A percentile compares a stretch with the other conserved stretches of the same genome.
Evolutionary conservation across 768 basidiomycete genomes (phyloP).

Genomic region (Amanita thiersii): DNA sequence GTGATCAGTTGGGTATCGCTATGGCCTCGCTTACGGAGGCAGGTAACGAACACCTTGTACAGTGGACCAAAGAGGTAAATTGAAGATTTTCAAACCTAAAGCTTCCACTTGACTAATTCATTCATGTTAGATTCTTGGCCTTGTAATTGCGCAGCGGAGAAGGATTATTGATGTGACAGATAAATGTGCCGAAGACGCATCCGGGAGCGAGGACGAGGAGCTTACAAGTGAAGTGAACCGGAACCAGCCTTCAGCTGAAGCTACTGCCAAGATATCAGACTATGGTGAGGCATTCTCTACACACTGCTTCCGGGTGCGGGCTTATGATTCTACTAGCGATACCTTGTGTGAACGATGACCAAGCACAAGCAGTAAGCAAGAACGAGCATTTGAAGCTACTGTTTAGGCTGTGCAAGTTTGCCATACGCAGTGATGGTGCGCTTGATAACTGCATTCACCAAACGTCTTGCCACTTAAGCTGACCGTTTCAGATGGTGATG

Average conservation of each 20-base stretch:
- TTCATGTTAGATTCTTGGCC: slow-evolving; percentile 43
- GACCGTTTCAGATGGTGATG: slow-evolving; percentile 44
- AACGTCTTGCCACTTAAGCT: background rate
- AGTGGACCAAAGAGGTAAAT: slow-evolving; percentile 78
- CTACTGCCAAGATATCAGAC: slow-evolving; percentile 61
- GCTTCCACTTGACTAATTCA: slow-evolving; percentile 3
- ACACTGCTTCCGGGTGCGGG: background rate
- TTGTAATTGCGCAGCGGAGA: slow-evolving; percentile 52
- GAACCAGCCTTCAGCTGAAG: slow-evolving; percentile 57
- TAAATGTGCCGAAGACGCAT: slow-evolving; percentile 27
- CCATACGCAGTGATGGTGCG: slow-evolving; percentile 58
- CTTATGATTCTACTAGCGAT: too few species aligned
- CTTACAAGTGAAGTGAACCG: slow-evolving; percentile 17
- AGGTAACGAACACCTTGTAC: slow-evolving; percentile 54
- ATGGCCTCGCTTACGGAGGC: slow-evolving; percentile 66
- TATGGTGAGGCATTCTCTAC: slow-evolving; percentile 49
- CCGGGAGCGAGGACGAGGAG: slow-evolving; percentile 26
- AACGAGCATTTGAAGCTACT: slow-evolving; percentile 78
- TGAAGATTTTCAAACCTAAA: background rate
- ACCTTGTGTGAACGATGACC: slow-evolving; percentile 65
- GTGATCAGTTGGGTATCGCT: slow-evolving; percentile 83
- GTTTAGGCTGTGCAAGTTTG: slow-evolving; percentile 73
- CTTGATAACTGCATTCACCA: slow-evolving; percentile 8
- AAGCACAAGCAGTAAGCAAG: slow-evolving; percentile 68
- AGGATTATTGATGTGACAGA: slow-evolving; percentile 57